Evolutionary conservation across 169 alveolate genomes (phyloP).

Genomic region (Plasmodium vinckei): DNA sequence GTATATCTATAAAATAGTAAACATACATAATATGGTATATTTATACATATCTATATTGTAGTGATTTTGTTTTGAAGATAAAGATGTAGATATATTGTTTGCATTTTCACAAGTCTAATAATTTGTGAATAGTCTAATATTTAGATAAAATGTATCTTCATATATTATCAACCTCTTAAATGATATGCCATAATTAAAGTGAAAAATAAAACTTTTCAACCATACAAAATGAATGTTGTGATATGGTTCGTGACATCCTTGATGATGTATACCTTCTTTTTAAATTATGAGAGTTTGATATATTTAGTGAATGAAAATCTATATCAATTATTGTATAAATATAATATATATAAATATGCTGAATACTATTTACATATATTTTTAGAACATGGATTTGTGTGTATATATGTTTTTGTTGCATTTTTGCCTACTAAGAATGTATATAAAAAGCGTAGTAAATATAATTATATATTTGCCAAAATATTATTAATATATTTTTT

Average conservation of each 20-base stretch:
- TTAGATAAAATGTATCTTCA: too few species aligned
- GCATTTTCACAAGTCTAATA: too few species aligned
- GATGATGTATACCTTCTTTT: slow-evolving; percentile 17
- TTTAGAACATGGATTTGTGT: slow-evolving; percentile 53
- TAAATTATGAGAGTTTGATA: slow-evolving; percentile 35
- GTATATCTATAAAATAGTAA: too few species aligned
- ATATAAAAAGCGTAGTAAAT: slow-evolving; percentile 35
- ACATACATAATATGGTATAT: too few species aligned
- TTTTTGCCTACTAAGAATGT: slow-evolving; percentile 40
- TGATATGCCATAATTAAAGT: too few species aligned
- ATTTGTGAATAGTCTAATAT: too few species aligned
- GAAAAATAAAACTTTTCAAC: too few species aligned
- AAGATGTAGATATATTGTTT: too few species aligned
- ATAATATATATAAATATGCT: neutral
- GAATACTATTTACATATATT: slow-evolving; percentile 27
- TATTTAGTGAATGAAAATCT: slow-evolving; percentile 10
- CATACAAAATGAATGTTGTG: slow-evolving; percentile 35
- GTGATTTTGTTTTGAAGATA: too few species aligned
- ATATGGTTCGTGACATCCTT: slow-evolving; percentile 16
- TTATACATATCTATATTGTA: too few species aligned
- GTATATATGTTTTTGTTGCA: slow-evolving; percentile 14
- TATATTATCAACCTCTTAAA: too few species aligned
- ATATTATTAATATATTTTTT: slow-evolving; percentile 40
- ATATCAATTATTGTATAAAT: neutral
- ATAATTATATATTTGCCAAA: slow-evolving; percentile 64